Evolutionary conservation across 1,284 basidiomycete species (phyloP), one percentile per base, ranked within the genome.

Genomic region (Sporisorium graminicola): DNA sequence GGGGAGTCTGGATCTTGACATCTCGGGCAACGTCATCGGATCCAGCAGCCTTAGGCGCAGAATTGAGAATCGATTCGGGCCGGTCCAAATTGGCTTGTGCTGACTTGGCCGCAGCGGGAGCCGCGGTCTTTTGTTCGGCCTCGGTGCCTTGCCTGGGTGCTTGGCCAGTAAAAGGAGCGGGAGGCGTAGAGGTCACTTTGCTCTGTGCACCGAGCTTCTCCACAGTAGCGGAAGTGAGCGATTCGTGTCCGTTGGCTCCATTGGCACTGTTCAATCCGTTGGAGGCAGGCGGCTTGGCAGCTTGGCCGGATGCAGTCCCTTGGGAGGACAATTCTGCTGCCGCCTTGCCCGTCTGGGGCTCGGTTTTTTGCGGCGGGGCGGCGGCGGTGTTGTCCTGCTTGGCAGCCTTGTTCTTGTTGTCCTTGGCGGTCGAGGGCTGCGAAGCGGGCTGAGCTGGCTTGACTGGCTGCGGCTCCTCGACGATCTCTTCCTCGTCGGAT

Each of bases 401-500:
- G 55, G 44, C 16, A 14, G 61, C 26, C 43, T 67, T 72, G 29
- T 54, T 71, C 55, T 71, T 71, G 64, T 22, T 50, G 18, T 56
- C 42, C 57, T 64, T 67, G 22, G 47, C 31, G 7, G 70, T 35
- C 35, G 60, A 46, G 18, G 60, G 24, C 22, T 59, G 57, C 35
- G 51, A 18, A 50, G 69, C 55, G 20, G 51, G 26, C 29, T 37
- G 42, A 18, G 51, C n/a, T 9, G 58, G 26, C 57, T 67, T 50
- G 27, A 47, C 42, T 50, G 55, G 44, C 43, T 46, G 55, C 52
- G 57, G 14, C 37, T 69, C 31, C 37, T 68, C 54, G 50, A 62
- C 59, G 18, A 62, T 18, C 46, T 61, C 61, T 56, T 76, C 74
- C 18, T 76, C 73, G 58, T 78, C 73, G 26, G 69, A 69, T 50